phyloP scores from a whole-genome alignment of 495 filamentous ascomycete genomes.

The Amniculicola lignicola region DNA sequence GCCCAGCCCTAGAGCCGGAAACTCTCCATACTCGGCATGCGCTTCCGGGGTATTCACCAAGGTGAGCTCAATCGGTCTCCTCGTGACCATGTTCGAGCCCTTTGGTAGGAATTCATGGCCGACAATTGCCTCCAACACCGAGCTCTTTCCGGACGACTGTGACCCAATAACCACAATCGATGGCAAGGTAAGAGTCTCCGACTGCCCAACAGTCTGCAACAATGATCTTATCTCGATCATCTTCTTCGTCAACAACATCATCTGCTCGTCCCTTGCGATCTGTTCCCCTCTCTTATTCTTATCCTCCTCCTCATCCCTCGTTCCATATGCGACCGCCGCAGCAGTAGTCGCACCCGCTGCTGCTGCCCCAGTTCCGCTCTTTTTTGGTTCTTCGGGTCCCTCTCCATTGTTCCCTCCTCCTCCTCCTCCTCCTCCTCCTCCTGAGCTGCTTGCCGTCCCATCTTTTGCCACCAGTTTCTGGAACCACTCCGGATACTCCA shows the following conservation, averaged over 20 bases:
- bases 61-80: slow-evolving; percentile 93
- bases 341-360: slow-evolving; percentile 57
- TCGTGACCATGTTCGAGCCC: slow-evolving; percentile 96
- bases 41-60: slow-evolving; percentile 92
- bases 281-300: slow-evolving; percentile 44
- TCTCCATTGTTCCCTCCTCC: slow-evolving; percentile 42
- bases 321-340: slow-evolving; percentile 72
- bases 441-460: no score
- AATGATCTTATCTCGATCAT: slow-evolving; percentile 99
- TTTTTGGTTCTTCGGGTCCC: slow-evolving; percentile 57
- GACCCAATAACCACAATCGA: slow-evolving; percentile 99
- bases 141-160: slow-evolving; percentile 97
- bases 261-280: slow-evolving; percentile 86
- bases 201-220: slow-evolving; percentile 85
- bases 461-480: slow-evolving; percentile 64
- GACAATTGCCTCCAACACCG: slow-evolving; percentile 94
- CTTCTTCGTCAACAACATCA: slow-evolving; percentile 98
- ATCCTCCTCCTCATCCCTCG: slow-evolving; percentile 62
- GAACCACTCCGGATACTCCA: slow-evolving; percentile 83
- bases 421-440: slow-evolving; percentile 42
- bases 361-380: slow-evolving; percentile 56
- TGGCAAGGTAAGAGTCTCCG: slow-evolving; percentile 77
- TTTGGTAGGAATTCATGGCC: slow-evolving; percentile 98
- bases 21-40: slow-evolving; percentile 91
- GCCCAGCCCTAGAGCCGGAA: slow-evolving; percentile 84